Evolutionary conservation across 2,329 filamentous ascomycete genomes (phyloP), one percentile per base, ranked within the genome.

Genomic region (Hypoxylon sp.): DNA sequence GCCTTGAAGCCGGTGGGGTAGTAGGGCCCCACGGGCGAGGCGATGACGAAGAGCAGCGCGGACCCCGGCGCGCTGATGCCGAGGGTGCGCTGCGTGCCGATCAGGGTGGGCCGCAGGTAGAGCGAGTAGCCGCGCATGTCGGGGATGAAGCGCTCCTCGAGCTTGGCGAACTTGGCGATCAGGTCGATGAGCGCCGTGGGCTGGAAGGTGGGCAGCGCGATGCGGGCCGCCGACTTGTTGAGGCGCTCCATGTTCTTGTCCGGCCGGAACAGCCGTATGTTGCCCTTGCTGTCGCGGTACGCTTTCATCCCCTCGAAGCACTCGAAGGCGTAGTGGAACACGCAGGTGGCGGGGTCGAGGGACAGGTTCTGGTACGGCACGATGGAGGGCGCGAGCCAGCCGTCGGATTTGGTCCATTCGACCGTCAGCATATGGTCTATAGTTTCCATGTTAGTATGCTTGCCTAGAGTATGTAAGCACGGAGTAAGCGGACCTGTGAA

Each of bases 241-340:
- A 99, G 82, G 65, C 96, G 91, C 69, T 85, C 89, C 95, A 98
- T 98, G 84, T 99, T 99, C 86, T 89, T 96, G 78, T 97, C 91
- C 1, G 96, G 96, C 32, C 96, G 89, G 86, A 99, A 99, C 57
- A 99, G 84, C 58, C 95, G 90, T 72, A 97, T 87, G 64, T 89
- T 82, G 72, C 93, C 93, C 44, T 87, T 78, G 74, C 86, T 88
- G 82, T 97, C 93, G 80, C 95, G 96, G 86, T 99, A 99, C 64
- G 96, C 96, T 84, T 99, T 99, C 93, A 98, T 97, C 72, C 96
- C 96, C 84, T 99, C 96, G 80, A 99, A 99, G 79, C 92, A 96
- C 80, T 96, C 93, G 77, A 98, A 98, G 50, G 93, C 96, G 81
- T 99, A 99, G 86, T 99, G 96, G 82, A 99, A 95, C 68, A 98